Evolutionary conservation across 2,329 filamentous ascomycete species (phyloP).

Genomic region (Talaromyces sp.): DNA sequence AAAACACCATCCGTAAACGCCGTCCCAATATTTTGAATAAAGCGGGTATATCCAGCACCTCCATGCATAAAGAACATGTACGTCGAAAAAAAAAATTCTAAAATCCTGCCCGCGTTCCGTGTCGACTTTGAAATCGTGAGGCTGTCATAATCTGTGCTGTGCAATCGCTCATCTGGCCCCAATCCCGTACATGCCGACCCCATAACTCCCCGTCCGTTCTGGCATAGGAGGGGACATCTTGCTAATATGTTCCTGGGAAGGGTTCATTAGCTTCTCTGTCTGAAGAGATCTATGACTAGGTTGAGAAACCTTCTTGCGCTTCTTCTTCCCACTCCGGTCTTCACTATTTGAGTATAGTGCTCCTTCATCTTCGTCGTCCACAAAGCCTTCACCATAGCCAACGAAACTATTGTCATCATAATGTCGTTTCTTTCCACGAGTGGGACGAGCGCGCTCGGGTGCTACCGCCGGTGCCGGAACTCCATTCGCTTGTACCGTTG

Average conservation of each 20-base stretch:
- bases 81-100: conserved; percentile 25
- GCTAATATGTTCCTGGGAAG: conserved; percentile 40
- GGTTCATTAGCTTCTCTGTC: conserved; percentile 17
- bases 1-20: conserved; percentile 32
- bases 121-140: conserved; percentile 20
- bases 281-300: not conserved
- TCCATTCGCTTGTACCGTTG: conserved; percentile 30
- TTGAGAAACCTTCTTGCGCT: conserved; percentile 47
- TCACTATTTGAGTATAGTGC: conserved; percentile 47
- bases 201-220: conserved; percentile 44
- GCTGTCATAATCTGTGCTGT: conserved; percentile 10
- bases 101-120: conserved; percentile 17
- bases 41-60: conserved; percentile 52
- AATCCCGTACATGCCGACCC: conserved; percentile 47
- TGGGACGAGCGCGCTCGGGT: conserved; percentile 40
- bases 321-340: conserved; percentile 40
- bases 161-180: conserved; percentile 39
- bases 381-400: conserved; percentile 52
- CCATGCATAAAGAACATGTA: conserved; percentile 44
- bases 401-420: conserved; percentile 54
- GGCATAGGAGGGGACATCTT: conserved; percentile 41
- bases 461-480: conserved; percentile 31
- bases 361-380: conserved; percentile 48
- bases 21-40: conserved; percentile 40
- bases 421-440: conserved; percentile 50